phyloP scores from a whole-genome alignment of 805 yeast genomes.

The Yarrowia sp. region DNA sequence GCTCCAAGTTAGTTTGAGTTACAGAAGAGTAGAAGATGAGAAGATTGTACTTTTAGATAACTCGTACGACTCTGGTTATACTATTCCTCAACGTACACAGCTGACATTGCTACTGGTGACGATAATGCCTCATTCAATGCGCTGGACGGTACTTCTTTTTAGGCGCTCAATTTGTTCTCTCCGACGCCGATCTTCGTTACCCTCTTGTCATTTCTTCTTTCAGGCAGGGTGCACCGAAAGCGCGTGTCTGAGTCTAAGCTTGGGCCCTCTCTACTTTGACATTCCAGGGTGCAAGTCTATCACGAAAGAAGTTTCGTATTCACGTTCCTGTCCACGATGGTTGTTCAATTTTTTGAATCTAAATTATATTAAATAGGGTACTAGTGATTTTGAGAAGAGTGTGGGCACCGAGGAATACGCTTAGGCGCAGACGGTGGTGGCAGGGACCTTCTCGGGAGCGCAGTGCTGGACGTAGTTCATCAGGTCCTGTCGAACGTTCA shows the following conservation, averaged over 20 bases:
- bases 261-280: background rate
- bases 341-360: constrained; percentile 14
- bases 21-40: background rate
- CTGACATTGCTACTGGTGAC: too few species aligned
- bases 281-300: constrained; percentile 18
- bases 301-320: constrained; percentile 4
- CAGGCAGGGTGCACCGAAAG: constrained; percentile 5
- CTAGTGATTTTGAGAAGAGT: constrained; percentile 2
- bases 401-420: background rate
- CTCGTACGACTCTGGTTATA: too few species aligned
- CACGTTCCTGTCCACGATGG: background rate
- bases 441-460: constrained; percentile 37
- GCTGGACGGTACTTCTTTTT: background rate
- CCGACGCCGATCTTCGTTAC: background rate
- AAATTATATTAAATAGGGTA: constrained; percentile 36
- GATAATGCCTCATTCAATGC: too few species aligned
- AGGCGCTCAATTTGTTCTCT: background rate
- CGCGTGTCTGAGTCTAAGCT: background rate
- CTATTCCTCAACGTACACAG: too few species aligned
- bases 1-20: background rate
- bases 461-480: constrained; percentile 38
- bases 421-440: constrained; percentile 30
- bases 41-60: too few species aligned
- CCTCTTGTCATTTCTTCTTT: background rate
- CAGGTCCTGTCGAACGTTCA: constrained; percentile 36